A percentile compares a stretch with the other conserved stretches of the same genome.
These are phyloP conservation scores for Didymella sp. DNA, from an alignment of 2,329 filamentous ascomycete genomes.

Conservation along the genomic window DNA sequence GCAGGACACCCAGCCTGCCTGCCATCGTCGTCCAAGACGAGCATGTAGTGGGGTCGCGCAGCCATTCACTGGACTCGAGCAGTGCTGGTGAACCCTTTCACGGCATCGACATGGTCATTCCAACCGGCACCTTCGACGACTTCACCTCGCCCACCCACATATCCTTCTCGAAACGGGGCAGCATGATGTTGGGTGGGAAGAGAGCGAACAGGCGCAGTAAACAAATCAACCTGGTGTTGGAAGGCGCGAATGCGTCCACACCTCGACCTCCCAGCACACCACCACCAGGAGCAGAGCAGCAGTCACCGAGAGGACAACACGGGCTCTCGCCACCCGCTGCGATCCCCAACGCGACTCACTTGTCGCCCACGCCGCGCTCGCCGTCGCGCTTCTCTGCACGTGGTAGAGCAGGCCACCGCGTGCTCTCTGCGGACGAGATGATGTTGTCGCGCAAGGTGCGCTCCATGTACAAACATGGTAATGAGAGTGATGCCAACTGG, in stretches of 20 bases:
- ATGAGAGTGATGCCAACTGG: constrained; percentile 61
- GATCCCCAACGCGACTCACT: constrained; percentile 31
- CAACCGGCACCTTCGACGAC: constrained; percentile 61
- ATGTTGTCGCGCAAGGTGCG: constrained; percentile 68
- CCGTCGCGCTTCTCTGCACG: constrained; percentile 47
- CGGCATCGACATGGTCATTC: constrained; percentile 63
- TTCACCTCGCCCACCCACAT: constrained; percentile 59
- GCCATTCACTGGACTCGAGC: constrained; percentile 22
- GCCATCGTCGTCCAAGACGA: constrained; percentile 56
- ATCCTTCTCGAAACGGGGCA: constrained; percentile 67
- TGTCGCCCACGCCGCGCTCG: constrained; percentile 45
- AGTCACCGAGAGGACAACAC: constrained; percentile 24
- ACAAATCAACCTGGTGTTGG: constrained; percentile 35
- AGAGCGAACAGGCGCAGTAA: constrained; percentile 53
- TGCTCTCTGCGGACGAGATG: constrained; percentile 69
- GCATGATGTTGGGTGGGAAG: constrained; percentile 63
- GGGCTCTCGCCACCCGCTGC: constrained; percentile 36
- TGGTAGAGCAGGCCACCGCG: constrained; percentile 52
- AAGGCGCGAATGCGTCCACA: constrained; percentile 28
- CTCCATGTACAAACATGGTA: constrained; percentile 68
- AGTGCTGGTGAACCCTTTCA: constrained; percentile 47
- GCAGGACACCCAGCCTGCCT: constrained; percentile 53
- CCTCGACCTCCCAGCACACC: constrained; percentile 16
- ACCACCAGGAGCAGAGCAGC: constrained; percentile 16
- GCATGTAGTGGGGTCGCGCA: constrained; percentile 21